Evolutionary conservation across 352 stramenopile genomes (phyloP).

Genomic region (Phytophthora sojae): DNA sequence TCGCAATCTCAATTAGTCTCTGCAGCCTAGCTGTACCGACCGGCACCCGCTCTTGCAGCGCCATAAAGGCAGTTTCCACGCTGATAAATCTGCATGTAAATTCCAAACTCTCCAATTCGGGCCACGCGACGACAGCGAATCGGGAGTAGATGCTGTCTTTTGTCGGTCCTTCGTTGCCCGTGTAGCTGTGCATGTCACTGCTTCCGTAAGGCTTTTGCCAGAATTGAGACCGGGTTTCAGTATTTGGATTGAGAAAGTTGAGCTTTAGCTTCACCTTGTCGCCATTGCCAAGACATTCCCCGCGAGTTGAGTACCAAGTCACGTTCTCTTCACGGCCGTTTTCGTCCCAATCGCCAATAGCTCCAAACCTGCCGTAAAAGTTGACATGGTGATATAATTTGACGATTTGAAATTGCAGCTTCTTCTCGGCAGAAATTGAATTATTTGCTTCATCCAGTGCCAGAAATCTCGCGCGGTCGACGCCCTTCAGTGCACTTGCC

Average conservation of each 20-base stretch:
- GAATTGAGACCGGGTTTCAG: constrained; percentile 20
- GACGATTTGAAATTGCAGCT: constrained; percentile 24
- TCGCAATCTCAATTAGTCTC: constrained; percentile 8
- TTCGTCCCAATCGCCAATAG: constrained; percentile 2
- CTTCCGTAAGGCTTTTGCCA: constrained; percentile 27
- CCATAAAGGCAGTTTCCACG: not conserved
- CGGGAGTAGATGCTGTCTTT: constrained; percentile 29
- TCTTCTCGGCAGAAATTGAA: constrained; percentile 1
- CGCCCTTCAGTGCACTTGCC: constrained; percentile 16
- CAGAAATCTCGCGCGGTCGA: constrained; percentile 24
- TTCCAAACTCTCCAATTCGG: not conserved
- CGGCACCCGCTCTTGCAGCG: not conserved
- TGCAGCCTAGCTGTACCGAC: constrained; percentile 4
- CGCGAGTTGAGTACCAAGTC: constrained; percentile 9
- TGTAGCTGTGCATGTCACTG: constrained; percentile 20
- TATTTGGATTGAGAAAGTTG: constrained; percentile 35
- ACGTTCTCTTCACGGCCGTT: constrained; percentile 6
- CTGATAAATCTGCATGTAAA: constrained; percentile 21
- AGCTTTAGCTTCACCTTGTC: constrained; percentile 2
- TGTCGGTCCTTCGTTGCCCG: constrained; percentile 30
- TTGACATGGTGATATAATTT: constrained; percentile 19
- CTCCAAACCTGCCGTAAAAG: constrained; percentile 11
- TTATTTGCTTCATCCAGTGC: constrained; percentile 8
- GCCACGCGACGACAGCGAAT: constrained; percentile 29
- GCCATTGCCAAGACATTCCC: not conserved